Percentiles rank a stretch among this genome's conserved stretches.
Evolutionary conservation across 768 basidiomycete genomes (phyloP).

Genomic region (Russula virescens): DNA sequence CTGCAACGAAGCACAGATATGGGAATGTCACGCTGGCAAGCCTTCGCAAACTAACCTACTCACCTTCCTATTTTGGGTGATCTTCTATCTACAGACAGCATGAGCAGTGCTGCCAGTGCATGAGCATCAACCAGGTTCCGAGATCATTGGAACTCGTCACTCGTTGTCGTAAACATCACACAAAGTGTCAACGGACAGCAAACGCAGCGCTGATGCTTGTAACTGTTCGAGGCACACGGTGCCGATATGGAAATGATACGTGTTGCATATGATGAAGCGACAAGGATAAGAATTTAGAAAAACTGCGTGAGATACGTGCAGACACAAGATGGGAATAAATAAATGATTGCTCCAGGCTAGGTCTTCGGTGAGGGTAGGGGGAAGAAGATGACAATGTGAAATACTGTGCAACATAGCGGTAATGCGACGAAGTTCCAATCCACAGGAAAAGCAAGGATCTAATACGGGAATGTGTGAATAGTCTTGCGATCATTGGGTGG

Average conservation of each 20-base stretch:
- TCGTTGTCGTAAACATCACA: neutral
- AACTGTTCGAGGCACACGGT: constrained; percentile 7
- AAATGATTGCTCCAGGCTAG: constrained; percentile 21
- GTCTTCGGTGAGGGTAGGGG: constrained; percentile 3
- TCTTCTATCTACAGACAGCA: neutral
- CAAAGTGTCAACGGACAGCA: neutral
- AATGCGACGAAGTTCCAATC: constrained; percentile 18
- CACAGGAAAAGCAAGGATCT: neutral
- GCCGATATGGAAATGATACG: constrained; percentile 10
- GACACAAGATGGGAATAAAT: constrained; percentile 22
- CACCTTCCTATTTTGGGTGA: constrained; percentile 18
- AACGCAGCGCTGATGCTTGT: neutral
- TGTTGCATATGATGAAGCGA: constrained; percentile 15
- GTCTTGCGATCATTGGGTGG: constrained; percentile 17
- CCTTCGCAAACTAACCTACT: constrained; percentile 14
- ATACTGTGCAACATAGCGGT: constrained; percentile 8
- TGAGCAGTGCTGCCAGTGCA: too few species aligned
- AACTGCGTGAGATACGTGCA: constrained; percentile 7
- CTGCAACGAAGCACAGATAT: neutral
- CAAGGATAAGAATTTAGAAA: constrained; percentile 4
- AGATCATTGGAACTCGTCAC: neutral
- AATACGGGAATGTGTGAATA: constrained; percentile 7
- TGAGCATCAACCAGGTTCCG: neutral
- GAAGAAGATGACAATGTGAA: neutral
- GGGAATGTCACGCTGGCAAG: constrained; percentile 1